These are phyloP conservation scores for Lactarius sp. DNA, from an alignment of 768 basidiomycete genomes.

Conservation along the genomic window DNA sequence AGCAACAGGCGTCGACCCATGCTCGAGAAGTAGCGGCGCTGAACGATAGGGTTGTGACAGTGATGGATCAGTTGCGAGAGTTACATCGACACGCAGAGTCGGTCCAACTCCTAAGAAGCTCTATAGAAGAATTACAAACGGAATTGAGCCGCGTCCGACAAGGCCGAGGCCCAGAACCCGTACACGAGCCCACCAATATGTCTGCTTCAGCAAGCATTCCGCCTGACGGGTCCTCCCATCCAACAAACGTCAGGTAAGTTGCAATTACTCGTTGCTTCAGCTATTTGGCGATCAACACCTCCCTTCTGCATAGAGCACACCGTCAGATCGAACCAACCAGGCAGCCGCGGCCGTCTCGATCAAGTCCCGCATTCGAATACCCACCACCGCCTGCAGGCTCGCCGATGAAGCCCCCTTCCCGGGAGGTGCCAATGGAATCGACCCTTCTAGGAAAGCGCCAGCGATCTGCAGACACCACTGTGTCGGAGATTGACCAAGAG, in stretches of 20 bases:
- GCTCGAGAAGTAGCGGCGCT: constrained; percentile 16
- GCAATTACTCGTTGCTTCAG: not conserved
- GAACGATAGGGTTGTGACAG: constrained; percentile 16
- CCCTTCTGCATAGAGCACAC: not conserved
- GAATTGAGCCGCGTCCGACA: constrained; percentile 20
- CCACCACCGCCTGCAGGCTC: constrained; percentile 24
- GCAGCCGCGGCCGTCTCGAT: constrained; percentile 2
- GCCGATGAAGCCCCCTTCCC: constrained; percentile 21
- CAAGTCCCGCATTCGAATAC: constrained; percentile 25
- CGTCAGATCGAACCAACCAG: constrained; percentile 14
- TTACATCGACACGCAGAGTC: constrained; percentile 22
- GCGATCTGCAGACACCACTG: constrained; percentile 45
- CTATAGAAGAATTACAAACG: constrained; percentile 21
- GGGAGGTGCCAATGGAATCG: constrained; percentile 38
- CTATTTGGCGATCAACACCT: not conserved
- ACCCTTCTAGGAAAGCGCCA: constrained; percentile 62
- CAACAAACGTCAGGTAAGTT: constrained; percentile 15
- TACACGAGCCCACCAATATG: constrained; percentile 16
- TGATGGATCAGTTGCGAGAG: constrained; percentile 20
- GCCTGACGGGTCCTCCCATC: constrained; percentile 8
- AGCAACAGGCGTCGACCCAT: constrained; percentile 20
- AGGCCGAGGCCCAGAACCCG: constrained; percentile 6
- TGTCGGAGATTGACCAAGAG: constrained; percentile 41
- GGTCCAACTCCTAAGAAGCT: constrained; percentile 18
- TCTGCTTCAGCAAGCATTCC: constrained; percentile 13